These are phyloP conservation scores for Penicillium egyptiacum DNA, from an alignment of 495 filamentous ascomycete species.

Conservation along the genomic window DNA sequence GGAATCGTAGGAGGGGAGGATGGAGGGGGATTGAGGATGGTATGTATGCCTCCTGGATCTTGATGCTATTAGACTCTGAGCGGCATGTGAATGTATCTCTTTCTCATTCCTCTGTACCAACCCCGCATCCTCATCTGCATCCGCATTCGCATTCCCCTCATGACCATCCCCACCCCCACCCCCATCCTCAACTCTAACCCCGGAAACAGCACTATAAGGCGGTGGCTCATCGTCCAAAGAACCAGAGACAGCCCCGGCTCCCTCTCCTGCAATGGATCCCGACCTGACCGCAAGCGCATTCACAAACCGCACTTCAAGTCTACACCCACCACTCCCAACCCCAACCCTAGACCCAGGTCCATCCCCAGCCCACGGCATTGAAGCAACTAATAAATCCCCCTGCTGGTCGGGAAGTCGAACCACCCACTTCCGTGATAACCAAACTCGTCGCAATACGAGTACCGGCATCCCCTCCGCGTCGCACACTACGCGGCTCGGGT, in stretches of 20 bases:
- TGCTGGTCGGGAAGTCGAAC: neutral
- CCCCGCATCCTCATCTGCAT: neutral
- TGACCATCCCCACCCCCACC: too few species aligned
- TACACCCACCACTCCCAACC: conserved; percentile 5
- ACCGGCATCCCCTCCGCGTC: conserved; percentile 16
- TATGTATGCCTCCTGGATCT: neutral
- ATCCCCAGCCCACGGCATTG: conserved; percentile 8
- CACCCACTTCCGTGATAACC: conserved; percentile 22
- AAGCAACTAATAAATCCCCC: neutral
- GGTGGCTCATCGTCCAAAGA: neutral
- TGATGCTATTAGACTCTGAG: neutral
- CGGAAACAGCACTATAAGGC: conserved; percentile 4
- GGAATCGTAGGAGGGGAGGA: conserved; percentile 19
- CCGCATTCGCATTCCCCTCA: too few species aligned
- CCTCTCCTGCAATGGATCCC: neutral
- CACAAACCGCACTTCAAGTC: conserved; percentile 11
- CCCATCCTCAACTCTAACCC: too few species aligned
- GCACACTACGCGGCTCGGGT: conserved; percentile 22
- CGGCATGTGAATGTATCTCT: neutral
- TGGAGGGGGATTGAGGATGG: neutral
- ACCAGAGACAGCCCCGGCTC: neutral
- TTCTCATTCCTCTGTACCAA: neutral
- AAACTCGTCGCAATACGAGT: conserved; percentile 21
- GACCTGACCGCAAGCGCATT: conserved; percentile 17
- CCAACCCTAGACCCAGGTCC: conserved; percentile 14